phyloP scores from a whole-genome alignment of 1,284 basidiomycete genomes.

The Lignosus rhinocerotis region DNA sequence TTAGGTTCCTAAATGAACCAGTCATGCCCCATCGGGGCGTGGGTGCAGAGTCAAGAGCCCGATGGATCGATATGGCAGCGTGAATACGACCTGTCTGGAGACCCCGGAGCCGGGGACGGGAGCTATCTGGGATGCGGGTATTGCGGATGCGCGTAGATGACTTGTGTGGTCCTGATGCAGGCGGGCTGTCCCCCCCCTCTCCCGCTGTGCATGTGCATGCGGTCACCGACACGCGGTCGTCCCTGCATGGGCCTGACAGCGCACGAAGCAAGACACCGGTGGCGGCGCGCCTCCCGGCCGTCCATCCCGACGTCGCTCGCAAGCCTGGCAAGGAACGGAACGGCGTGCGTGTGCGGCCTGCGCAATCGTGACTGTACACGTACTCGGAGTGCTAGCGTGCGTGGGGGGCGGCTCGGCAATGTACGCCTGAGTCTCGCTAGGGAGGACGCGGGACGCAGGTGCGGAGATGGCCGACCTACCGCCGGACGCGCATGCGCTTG shows the following conservation, averaged over 20 bases:
- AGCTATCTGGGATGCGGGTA: neutral
- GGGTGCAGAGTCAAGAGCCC: neutral
- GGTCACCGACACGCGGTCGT: neutral
- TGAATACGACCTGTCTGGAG: neutral
- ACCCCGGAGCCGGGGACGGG: neutral
- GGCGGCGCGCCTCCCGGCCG: too few relatives aligned
- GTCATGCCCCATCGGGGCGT: neutral
- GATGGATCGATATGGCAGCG: neutral
- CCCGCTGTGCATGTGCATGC: neutral
- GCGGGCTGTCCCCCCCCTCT: neutral
- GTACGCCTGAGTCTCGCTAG: constrained; percentile 3
- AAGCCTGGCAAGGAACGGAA: too few relatives aligned
- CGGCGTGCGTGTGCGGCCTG: too few relatives aligned
- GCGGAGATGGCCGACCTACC: neutral
- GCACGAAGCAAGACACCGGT: neutral
- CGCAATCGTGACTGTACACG: neutral
- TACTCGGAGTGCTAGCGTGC: neutral
- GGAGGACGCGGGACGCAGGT: neutral
- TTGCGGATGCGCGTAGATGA: neutral
- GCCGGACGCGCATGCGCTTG: neutral
- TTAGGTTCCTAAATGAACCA: constrained; percentile 2
- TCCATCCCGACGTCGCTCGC: too few relatives aligned
- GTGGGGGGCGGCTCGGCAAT: constrained; percentile 3
- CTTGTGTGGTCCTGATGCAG: neutral
- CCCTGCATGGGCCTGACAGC: neutral